Base-by-base conservation (phyloP, 2,329 filamentous ascomycete genomes). In the Fusarium circinatum region DNA sequence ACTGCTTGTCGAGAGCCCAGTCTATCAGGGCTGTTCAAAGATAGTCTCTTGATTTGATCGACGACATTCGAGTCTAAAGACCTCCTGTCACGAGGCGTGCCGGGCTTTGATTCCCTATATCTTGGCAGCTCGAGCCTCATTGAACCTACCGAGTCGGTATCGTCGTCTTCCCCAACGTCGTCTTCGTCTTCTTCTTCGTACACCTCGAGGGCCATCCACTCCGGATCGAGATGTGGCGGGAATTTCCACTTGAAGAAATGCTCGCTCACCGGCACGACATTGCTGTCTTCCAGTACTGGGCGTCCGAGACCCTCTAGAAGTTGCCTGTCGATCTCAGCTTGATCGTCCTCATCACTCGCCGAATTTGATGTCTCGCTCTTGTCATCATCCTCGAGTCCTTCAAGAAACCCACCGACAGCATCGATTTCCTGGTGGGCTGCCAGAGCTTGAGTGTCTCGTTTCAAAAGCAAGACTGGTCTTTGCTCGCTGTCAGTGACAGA, bases 181-280 rank as follows among this genome's bases (percentile, higher is more conserved):
- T 78, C 73, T 3, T 78, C 74, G 7, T 90, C 86, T 76, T 94
- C 91, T 41, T 66, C 63, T 22, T 89, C 88, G 79, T 92, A 96
- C 2, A 98, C 93, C 79, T 98, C 94, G 22, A 98, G 90, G 0
- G 95, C 95, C 73, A 98, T 89, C 95, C 95, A 98, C 81, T 97
- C 95, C 0, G 93, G 91, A 75, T 98, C 95, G 1, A 98, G 85
- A 68, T 95, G 92, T 3, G 87, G 86, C 2, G 94, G 94, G 6
- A 97, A 76, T 30, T 69, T 77, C 52, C 73, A 77, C 17, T 61
- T 70, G n/a, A 55, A 55, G 20, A 55, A 49, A 30, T 62, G 55
- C 4, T 56, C 56, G 22, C 42, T 62, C 1, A 32, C 41, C 48
- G 56, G 54, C 24, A 39, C 38, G 38, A 34, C 30, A 66, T 75